Base-by-base conservation (phyloP, 2,329 filamentous ascomycete species). In the Talaromyces funiculosus region DNA sequence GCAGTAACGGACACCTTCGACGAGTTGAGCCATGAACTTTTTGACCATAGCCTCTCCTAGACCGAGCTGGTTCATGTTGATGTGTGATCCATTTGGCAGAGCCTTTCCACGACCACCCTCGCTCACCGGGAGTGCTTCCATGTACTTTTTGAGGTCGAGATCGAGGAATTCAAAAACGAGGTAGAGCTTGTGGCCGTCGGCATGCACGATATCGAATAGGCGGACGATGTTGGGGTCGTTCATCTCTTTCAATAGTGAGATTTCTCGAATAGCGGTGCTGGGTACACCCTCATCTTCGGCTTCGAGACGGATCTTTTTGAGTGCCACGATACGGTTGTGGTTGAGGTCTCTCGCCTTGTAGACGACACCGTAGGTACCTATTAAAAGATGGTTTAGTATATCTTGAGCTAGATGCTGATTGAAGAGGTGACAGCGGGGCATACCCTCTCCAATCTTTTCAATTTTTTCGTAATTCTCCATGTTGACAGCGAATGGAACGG, bases 391-490 rank as follows among this genome's bases (percentile, higher is more conserved):
- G 33, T 10, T 61, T 33, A 62, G 42, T 33, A 55, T 42, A 51
- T 58, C 9, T 22, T 4, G 9, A 42, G 18, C 18, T 9, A 12
- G 38, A 42, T 12, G 38, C 4, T 42, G n/a, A 42, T 20, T 20
- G 38, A 42, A 38, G 3, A 57, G 16, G 24, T 1, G 16, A 18
- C 10, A 22, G 29, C 4, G 29, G 26, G n/a, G n/a, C 84, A 69
- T 79, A 94, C 92, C 92, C 85, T 96, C 92, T 77, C 92, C 92
- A 71, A 96, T 92, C 82, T 96, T 96, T 81, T 96, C 92, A 71
- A 96, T 84, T 80, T 95, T 95, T 79, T 96, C 90, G 77, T 96
- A 96, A 79, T 96, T 95, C 77, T 96, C 91, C 92, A 96, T 96
- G 18, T 51, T 51, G 67, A 35, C 49, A 35, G 33, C 16, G 22